Base-by-base conservation (phyloP, 1,139 yeast species). In the Yamadazyma songkhlaensis region DNA sequence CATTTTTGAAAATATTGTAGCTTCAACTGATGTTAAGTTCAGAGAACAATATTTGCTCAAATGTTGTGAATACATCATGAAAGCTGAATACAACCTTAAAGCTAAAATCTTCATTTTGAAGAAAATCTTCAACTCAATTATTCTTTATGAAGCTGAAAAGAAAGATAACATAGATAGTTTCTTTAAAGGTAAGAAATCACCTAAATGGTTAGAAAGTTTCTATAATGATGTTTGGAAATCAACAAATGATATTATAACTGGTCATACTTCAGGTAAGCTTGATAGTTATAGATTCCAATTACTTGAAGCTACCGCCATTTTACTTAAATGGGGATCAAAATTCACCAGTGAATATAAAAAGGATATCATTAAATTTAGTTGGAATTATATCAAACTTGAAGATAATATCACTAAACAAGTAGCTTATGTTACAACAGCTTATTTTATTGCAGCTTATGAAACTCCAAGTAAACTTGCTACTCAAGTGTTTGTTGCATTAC, bases 371-470 rank as follows among this genome's bases (percentile, higher is more conserved):
- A 89, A 88, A 57, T 92, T 90, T 63, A 86, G 92, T 48, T 94
- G 98, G 98, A 86, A 86, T 49, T 87, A 83, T 53, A 84, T 92
- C 53, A 88, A 88, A 50, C 64, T 90, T 32, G 97, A 90, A 47
- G 99, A 94, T 54, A 78, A 82, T 41, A 79, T 89, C 37, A 82
- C 95, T 29, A 94, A 94, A 55, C 96, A 89, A 50, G 87, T 94
- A 4, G 97, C 97, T 0, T 90, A 90, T 57, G 89, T 89, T 27
- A 80, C 94, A 2, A 88, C 95, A 2, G 77, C 96, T 0, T 81
- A 82, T 55, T 94, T 90, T 57, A 89, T 94, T 44, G 77, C 90
- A 1, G 84, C 86, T 0, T 94, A 82, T 55, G 97, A 90, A 32
- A 89, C 96, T 0, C 94, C 97, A 9, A 75, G 88, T 0, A 86